Conservation (phyloP, 148 eudicot species). For the Rhododendron ferrugineum region DNA sequence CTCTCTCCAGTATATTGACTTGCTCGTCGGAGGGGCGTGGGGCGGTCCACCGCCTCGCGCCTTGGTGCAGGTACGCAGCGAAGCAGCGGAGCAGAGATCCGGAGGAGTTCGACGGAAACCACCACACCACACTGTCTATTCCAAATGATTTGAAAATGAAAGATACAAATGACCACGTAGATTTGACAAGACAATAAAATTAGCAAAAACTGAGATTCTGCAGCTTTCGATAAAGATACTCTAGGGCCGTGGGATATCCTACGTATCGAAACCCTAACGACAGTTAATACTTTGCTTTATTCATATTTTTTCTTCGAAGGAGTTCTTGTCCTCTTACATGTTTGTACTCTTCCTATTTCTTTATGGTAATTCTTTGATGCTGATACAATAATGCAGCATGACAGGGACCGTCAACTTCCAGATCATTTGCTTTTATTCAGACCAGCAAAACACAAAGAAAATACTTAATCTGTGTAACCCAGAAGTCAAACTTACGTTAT, state of each 20-base stretch:
- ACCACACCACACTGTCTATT: no score
- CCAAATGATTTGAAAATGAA: neutral
- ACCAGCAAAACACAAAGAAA: neutral
- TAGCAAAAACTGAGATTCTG: neutral
- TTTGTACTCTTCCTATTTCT: neutral
- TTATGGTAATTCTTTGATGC: neutral
- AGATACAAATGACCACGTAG: neutral
- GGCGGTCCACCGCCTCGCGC: no score
- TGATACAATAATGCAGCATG: neutral
- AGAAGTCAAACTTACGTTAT: conserved; percentile 57
- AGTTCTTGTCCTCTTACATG: neutral
- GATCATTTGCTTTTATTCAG: neutral
- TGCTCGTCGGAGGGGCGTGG: no score
- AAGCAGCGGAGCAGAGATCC: no score
- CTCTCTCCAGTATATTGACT: no score
- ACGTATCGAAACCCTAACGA: neutral
- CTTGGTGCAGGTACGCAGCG: no score
- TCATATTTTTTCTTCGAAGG: neutral
- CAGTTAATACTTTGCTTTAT: neutral
- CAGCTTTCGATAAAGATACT: neutral
- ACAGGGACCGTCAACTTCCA: neutral
- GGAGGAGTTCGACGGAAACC: no score
- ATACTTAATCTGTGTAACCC: neutral
- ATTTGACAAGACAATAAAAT: neutral
- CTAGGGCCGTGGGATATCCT: neutral